A percentile compares a stretch with the other conserved stretches of the same genome.
phyloP scores from a whole-genome alignment of 495 filamentous ascomycete species.

The Penicillium roqueforti region DNA sequence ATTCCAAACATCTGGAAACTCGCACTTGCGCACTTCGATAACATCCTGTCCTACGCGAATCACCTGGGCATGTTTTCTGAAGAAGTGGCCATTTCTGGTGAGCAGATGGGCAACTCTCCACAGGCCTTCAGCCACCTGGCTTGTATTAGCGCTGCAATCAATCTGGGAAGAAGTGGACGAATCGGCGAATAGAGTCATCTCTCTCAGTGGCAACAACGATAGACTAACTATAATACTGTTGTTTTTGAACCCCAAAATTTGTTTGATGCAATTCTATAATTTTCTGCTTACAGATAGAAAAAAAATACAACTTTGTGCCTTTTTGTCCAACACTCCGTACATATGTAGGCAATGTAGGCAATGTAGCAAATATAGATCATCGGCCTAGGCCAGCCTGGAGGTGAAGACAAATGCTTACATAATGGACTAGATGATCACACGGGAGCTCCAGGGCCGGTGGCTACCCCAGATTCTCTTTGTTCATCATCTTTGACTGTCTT shows the following conservation, averaged over 20 bases:
- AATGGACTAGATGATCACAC: background rate
- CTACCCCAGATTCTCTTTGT: slow-evolving; percentile 1
- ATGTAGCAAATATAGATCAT: too few species aligned
- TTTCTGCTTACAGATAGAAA: background rate
- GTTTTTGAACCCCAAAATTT: background rate
- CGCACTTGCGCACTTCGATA: slow-evolving; percentile 67
- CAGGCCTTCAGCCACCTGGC: slow-evolving; percentile 73
- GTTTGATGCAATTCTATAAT: background rate
- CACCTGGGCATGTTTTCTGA: slow-evolving; percentile 73
- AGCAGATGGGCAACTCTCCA: slow-evolving; percentile 70
- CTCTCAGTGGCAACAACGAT: background rate
- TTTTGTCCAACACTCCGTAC: too few species aligned
- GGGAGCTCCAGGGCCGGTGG: background rate
- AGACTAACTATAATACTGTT: slow-evolving; percentile 4
- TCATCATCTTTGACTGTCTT: background rate
- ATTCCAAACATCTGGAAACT: slow-evolving; percentile 58
- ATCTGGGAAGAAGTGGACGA: slow-evolving; percentile 47
- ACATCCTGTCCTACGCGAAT: slow-evolving; percentile 67
- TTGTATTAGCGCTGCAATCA: slow-evolving; percentile 68
- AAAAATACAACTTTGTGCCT: background rate
- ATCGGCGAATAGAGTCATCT: background rate
- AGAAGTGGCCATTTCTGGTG: slow-evolving; percentile 65
- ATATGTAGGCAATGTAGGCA: too few species aligned
- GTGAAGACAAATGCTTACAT: background rate
- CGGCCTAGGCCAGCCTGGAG: too few species aligned